Conservation (phyloP, 2,329 filamentous ascomycete species). For the Aciculosporium take region DNA sequence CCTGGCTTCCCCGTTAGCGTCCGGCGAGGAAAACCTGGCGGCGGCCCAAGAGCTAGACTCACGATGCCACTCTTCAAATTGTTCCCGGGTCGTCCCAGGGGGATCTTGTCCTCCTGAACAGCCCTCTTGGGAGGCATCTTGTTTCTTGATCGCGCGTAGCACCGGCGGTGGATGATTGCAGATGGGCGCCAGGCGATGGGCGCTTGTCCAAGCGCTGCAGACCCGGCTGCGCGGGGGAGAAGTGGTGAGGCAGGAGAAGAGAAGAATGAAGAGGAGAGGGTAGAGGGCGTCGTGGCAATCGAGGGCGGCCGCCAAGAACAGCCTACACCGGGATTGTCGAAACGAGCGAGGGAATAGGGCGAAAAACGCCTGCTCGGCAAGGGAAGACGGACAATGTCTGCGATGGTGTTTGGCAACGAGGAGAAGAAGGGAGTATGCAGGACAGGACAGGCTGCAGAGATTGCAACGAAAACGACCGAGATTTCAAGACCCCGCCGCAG, state of each 20-base stretch:
- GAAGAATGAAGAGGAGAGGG: conserved; percentile 28
- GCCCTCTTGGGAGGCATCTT: conserved; percentile 95
- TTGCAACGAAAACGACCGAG: conserved; percentile 14
- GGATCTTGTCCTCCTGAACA: conserved; percentile 86
- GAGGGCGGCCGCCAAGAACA: conserved; percentile 26
- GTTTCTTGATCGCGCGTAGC: conserved; percentile 48
- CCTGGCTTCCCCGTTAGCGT: conserved; percentile 34
- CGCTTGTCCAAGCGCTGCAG: conserved; percentile 42
- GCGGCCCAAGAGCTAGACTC: conserved; percentile 22
- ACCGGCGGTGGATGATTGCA: conserved; percentile 34
- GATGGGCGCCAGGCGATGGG: conserved; percentile 38
- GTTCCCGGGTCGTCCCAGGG: conserved; percentile 91
- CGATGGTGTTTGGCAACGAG: conserved; percentile 3
- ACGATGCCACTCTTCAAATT: conserved; percentile 99
- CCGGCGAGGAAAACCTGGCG: neutral
- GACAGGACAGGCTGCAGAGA: conserved; percentile 11
- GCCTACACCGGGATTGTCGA: conserved; percentile 19
- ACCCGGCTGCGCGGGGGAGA: conserved; percentile 48
- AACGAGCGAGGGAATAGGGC: conserved; percentile 4
- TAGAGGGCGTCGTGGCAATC: conserved; percentile 30
- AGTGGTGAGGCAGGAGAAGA: conserved; percentile 37
- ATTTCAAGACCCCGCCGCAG: conserved; percentile 13
- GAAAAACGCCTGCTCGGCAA: conserved; percentile 13
- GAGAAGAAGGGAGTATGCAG: conserved; percentile 7
- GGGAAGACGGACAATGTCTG: conserved; percentile 7